Base-by-base conservation (phyloP, 352 stramenopile species). In the Phytophthora foliorum region DNA sequence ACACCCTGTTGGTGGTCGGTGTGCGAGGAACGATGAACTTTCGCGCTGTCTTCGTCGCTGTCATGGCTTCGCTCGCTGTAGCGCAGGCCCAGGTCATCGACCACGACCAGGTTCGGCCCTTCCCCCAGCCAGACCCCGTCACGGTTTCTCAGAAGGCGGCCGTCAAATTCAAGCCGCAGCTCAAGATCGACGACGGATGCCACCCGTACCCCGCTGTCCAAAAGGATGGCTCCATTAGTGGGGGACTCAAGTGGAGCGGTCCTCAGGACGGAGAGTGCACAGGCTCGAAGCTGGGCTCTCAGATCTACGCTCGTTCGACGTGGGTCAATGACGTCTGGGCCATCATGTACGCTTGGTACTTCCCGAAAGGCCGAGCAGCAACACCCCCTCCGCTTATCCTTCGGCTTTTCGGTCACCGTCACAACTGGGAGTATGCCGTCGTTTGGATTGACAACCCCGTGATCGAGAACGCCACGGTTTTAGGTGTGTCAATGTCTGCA, bases 371-470 rank as follows among this genome's bases (percentile, higher is more conserved):
- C 60, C 39, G 61, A 45, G 54, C 22, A 0, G 41, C 48, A 19
- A 31, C 48, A 17, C 46, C 48, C 25, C n/a, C 51, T 22, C 53
- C 67, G 16, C 38, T 70, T 24, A 50, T 66, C 17, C 34, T 54
- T 58, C 45, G 53, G 41, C 54, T 66, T 14, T 71, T 71, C 29
- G 76, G 76, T 3, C 72, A 80, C 48, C 72, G 76, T 6, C 72
- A 84, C 67, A 75, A 84, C 59, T 84, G 76, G 76, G 73, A 84
- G 54, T 75, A 80, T 22, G 53, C 39, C 22, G 51, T 84, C 34
- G 60, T 84, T n/a, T 79, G 67, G 67, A 64, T 74, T 17, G 62
- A 67, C 31, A 64, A 75, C 21, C 54, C 61, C 24, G 48, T 53
- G 11, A 24, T 25, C 16, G 54, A 67, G 8, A 75, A 66, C 49